Base-by-base conservation (phyloP, 1,139 yeast species). In the Magnusiomyces sp. region DNA sequence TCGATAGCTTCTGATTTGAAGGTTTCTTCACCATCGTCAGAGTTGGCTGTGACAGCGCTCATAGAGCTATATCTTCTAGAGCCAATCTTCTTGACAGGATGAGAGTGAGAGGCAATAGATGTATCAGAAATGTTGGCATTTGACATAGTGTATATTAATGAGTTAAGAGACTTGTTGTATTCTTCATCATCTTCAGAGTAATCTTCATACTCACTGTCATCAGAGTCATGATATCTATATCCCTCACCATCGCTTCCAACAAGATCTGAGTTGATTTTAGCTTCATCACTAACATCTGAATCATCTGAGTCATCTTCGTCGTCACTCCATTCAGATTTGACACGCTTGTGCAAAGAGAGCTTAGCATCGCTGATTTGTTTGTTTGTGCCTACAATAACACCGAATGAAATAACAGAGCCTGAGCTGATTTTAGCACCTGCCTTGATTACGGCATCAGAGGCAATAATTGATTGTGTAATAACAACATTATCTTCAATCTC, bases 1-100 rank as follows among this genome's bases (percentile, higher is more conserved):
- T 95, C 96, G 52, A 83, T 73, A 16, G 97, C 98, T 71, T 94
- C 98, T 50, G 75, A 76, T 58, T 78, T 76, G 66, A 94, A 92
- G 61, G 83, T 87, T 64, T 89, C 97, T 50, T 83, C 95, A 49
- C 81, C 94, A 20, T 69, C 75, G 14, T 65, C 70, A 14, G 63
- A 68, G 19, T 62, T 57, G 16, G 56, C 61, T 2, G 57, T 53
- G 16, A 58, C 56, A 7, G 55, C 60, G 44, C 62, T 56, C 6
- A 55, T 50, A 5, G 48, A 43, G 33, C 54, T 53, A 23, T 47
- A 33, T 10, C 53, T 36, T 17, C 43, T 36, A 13, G 36, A 11
- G 14, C 40, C 42, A 13, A 19, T 27, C 19, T 10, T 20, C 16
- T 16, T 42, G 38, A 38, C 55, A 38, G 50, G 29, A 23, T 23